phyloP scores from a whole-genome alignment of 2,329 filamentous ascomycete species.

The Raffaelea deltoideospora region DNA sequence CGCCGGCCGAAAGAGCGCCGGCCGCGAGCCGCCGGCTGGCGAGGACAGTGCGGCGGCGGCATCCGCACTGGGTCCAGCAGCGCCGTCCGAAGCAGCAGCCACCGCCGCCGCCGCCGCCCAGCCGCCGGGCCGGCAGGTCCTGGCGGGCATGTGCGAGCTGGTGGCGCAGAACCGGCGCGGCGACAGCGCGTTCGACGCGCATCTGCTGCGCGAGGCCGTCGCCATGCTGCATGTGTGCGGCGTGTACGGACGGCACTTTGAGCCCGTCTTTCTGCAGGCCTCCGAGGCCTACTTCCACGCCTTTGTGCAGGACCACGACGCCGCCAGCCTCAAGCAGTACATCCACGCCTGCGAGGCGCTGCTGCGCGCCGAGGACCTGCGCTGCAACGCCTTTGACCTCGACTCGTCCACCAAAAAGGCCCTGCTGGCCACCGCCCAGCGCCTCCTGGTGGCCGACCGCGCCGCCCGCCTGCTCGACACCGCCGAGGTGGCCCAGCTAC shows the following conservation, averaged over 20 bases:
- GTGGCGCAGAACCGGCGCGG: constrained; percentile 55
- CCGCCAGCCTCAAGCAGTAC: constrained; percentile 56
- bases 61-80: no score
- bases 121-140: constrained; percentile 24
- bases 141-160: constrained; percentile 56
- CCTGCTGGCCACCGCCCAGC: constrained; percentile 58
- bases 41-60: constrained; percentile 1
- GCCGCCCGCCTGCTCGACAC: constrained; percentile 50
- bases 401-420: constrained; percentile 70
- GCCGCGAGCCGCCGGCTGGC: no score
- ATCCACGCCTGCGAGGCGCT: constrained; percentile 54
- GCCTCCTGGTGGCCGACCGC: constrained; percentile 54
- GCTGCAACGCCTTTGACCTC: constrained; percentile 69
- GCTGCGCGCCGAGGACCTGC: constrained; percentile 54
- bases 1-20: neutral
- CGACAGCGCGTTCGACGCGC: constrained; percentile 39
- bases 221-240: constrained; percentile 74
- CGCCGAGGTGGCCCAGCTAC: constrained; percentile 53
- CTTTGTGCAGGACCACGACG: constrained; percentile 54
- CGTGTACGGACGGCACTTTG: constrained; percentile 67
- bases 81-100: no score
- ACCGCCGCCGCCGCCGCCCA: no score
- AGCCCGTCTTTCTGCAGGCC: constrained; percentile 53
- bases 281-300: constrained; percentile 54
- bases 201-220: constrained; percentile 59